Base-by-base conservation (phyloP, 108 stramenopile genomes). In the Discostella stelligeroides region DNA sequence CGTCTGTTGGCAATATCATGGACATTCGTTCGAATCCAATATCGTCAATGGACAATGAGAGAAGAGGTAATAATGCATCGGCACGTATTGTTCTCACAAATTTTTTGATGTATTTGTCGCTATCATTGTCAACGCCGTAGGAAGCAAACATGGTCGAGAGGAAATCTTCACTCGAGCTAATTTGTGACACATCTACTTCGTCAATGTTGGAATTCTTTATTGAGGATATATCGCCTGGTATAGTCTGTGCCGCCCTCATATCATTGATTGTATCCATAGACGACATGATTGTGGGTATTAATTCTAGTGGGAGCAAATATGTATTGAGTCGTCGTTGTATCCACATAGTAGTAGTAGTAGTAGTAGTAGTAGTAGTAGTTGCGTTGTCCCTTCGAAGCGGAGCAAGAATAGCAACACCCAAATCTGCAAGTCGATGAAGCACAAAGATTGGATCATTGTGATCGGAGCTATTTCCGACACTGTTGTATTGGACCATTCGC, bases 1-100 rank as follows among this genome's bases (percentile, higher is more conserved):
- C 73, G 18, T 65, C 12, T 23, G 23, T 47, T n/a, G 45, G 57
- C 29, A 43, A 29, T 20, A n/a, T 23, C 17, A 41, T 51, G 13
- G 67, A 47, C 75, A 76, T 76, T 6, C 67, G 67, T 40, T 10
- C 46, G 46, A 37, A 29, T 23, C 66, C 66, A 48, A 68, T 64
- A 43, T 68, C 68, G 62, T 76, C 75, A 1, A 76, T 76, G 9
- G 75, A 67, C 55, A 76, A 76, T 68, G 75, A 67, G 14, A 76
- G 62, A 4, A 76, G 43, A 15, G 75, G 67, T 13, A 76, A 54
- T 12, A 42, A 40, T 56, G 75, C 59, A 45, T 76, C 75, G 0
- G 67, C 75, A 57, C 75, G 66, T 23, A 76, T 63, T 1, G 23
- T 41, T 29, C 18, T 28, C 28, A 46, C 8, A 1, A 59, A 48